Conservation (phyloP, 805 yeast genomes). For the Schwanniomyces polymorphus region DNA sequence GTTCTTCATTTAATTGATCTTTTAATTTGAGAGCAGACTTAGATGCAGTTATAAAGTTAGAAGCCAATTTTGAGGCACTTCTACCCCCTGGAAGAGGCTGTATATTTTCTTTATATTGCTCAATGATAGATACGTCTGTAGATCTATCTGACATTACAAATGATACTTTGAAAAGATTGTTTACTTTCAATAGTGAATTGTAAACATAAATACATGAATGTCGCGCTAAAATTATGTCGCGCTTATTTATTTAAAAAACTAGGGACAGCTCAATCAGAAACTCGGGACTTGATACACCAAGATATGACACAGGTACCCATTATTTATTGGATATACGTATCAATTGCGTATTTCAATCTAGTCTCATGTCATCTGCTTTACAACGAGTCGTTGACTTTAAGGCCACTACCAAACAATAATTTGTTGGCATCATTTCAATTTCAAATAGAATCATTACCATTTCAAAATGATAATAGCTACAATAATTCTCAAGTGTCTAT, state of each 20-base stretch:
- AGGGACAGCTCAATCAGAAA: too few relatives aligned
- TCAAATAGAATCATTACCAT: slow-evolving; percentile 54
- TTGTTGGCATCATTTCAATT: slow-evolving; percentile 73
- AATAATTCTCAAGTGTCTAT: not conserved
- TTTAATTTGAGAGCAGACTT: slow-evolving; percentile 20
- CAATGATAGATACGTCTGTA: slow-evolving; percentile 20
- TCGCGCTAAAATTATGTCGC: not conserved
- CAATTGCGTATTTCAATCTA: not conserved
- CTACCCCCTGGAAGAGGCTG: slow-evolving; percentile 67
- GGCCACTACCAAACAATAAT: slow-evolving; percentile 73
- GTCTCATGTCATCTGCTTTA: slow-evolving; percentile 30
- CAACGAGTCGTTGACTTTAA: slow-evolving; percentile 59
- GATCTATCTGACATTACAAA: not conserved
- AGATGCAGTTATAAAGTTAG: slow-evolving; percentile 31
- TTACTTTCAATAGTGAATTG: not conserved
- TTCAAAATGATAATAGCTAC: slow-evolving; percentile 16
- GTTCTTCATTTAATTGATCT: slow-evolving; percentile 27
- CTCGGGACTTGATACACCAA: not conserved
- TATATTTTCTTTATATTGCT: slow-evolving; percentile 72
- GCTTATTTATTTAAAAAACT: not conserved
- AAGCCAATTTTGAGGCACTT: slow-evolving; percentile 57
- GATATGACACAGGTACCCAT: not conserved
- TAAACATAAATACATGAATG: slow-evolving; percentile 1
- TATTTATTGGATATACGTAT: not conserved
- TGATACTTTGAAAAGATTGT: not conserved